Percentiles rank a stretch among this genome's conserved stretches.
Evolutionary conservation across 2,329 filamentous ascomycete genomes (phyloP).

Genomic region (Ceratocystis cubensis): DNA sequence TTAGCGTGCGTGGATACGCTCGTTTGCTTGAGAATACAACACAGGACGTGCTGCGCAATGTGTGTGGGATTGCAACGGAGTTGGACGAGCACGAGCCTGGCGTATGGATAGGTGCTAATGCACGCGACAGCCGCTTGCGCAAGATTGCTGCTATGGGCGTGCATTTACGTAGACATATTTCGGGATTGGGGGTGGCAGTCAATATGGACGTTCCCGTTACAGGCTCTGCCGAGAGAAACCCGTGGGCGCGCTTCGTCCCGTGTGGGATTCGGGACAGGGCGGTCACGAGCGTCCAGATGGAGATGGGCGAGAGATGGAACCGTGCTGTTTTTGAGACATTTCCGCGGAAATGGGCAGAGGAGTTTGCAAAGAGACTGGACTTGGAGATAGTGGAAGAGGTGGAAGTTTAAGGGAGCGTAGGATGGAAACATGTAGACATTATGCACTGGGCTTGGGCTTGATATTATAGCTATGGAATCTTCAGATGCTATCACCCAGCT

Average conservation of each 20-base stretch:
- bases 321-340: conserved; percentile 9
- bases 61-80: conserved; percentile 46
- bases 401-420: conserved; percentile 23
- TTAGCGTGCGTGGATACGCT: conserved; percentile 67
- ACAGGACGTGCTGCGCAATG: conserved; percentile 45
- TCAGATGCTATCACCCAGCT: conserved; percentile 37
- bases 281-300: conserved; percentile 58
- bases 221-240: conserved; percentile 33
- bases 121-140: conserved; percentile 27
- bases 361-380: conserved; percentile 15
- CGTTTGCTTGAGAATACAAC: conserved; percentile 65
- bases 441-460: too few relatives aligned
- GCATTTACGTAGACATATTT: conserved; percentile 75
- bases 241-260: conserved; percentile 64
- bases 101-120: conserved; percentile 51
- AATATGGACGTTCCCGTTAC: conserved; percentile 53
- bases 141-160: conserved; percentile 91
- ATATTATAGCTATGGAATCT: not conserved
- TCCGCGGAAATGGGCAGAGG: conserved; percentile 14
- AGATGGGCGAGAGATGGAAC: conserved; percentile 29
- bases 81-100: conserved; percentile 65
- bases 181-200: conserved; percentile 70
- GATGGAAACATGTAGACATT: not conserved
- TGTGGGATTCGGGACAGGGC: conserved; percentile 73
- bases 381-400: conserved; percentile 6